phyloP scores from a whole-genome alignment of 768 basidiomycete species.

The Boletus subcaerulescens region DNA sequence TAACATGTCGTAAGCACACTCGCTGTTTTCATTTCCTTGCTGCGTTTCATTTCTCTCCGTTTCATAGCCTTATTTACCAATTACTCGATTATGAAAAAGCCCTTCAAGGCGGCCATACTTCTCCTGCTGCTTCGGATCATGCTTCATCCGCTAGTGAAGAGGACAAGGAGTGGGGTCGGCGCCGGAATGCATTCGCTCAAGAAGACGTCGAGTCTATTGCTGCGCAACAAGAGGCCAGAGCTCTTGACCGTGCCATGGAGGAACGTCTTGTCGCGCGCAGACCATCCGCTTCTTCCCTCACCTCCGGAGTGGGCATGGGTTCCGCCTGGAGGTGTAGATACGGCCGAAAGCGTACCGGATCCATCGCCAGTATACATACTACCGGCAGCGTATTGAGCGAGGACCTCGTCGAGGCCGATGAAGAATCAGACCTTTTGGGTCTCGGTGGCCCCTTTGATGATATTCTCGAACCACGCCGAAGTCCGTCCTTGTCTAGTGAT shows the following conservation, averaged over 20 bases:
- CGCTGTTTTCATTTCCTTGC: constrained; percentile 22
- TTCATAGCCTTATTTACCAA: constrained; percentile 83
- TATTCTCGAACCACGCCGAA: constrained; percentile 32
- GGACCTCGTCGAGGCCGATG: constrained; percentile 78
- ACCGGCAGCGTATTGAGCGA: constrained; percentile 72
- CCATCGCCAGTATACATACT: constrained; percentile 69
- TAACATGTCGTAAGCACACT: constrained; percentile 83
- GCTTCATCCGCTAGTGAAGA: constrained; percentile 57
- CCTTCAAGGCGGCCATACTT: constrained; percentile 49
- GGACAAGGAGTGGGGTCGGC: constrained; percentile 80
- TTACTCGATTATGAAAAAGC: constrained; percentile 86
- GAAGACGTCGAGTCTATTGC: constrained; percentile 49
- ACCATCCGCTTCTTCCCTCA: constrained; percentile 61
- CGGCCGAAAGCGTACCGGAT: constrained; percentile 69
- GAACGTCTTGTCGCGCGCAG: constrained; percentile 75
- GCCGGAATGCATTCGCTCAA: constrained; percentile 49
- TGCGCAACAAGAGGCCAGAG: constrained; percentile 74
- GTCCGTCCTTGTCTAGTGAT: constrained; percentile 34
- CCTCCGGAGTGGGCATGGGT: constrained; percentile 66
- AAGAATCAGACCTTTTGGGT: constrained; percentile 69
- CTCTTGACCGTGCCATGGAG: constrained; percentile 86
- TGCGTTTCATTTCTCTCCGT: constrained; percentile 22
- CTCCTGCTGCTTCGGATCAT: constrained; percentile 52
- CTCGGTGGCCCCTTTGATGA: constrained; percentile 62
- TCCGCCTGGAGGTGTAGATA: constrained; percentile 64